Conservation (phyloP, 2,329 filamentous ascomycete species). For the Cephalotrichum gorgonifer region DNA sequence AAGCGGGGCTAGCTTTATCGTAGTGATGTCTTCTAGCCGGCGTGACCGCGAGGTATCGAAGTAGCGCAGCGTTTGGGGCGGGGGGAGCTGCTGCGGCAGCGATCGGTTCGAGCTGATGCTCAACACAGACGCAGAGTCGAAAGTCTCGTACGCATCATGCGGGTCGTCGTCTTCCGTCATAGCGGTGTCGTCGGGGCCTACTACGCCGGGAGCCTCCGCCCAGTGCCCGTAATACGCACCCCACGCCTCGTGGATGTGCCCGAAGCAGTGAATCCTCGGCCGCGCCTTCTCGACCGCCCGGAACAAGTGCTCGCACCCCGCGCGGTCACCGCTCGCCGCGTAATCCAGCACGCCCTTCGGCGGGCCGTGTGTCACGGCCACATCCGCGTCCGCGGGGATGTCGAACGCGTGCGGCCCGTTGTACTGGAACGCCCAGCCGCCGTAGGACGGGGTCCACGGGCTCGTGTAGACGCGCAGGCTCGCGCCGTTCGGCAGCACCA, state of each 20-base stretch:
- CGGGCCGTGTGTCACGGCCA: constrained; percentile 24
- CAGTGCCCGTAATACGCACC: constrained; percentile 35
- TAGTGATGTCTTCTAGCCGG: background rate
- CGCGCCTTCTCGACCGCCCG: constrained; percentile 15
- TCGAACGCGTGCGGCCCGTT: constrained; percentile 15
- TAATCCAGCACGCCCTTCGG: constrained; percentile 30
- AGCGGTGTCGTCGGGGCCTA: no score
- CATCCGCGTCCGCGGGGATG: constrained; percentile 15
- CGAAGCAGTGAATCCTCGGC: constrained; percentile 25
- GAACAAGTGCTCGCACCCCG: constrained; percentile 21
- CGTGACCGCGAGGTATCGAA: background rate
- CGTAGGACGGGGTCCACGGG: constrained; percentile 29
- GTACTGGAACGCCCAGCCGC: constrained; percentile 32
- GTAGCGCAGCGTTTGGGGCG: background rate
- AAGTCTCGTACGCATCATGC: background rate
- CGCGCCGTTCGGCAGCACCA: constrained; percentile 29
- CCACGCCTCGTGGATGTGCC: constrained; percentile 22
- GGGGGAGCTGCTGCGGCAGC: background rate
- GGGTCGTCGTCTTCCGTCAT: background rate
- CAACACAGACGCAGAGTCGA: background rate
- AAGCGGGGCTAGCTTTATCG: background rate
- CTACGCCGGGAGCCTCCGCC: constrained; percentile 15
- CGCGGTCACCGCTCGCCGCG: constrained; percentile 14
- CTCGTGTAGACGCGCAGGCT: constrained; percentile 31
- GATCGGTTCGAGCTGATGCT: background rate